Percentiles rank a stretch among this genome's conserved stretches.
Evolutionary conservation across 1,284 basidiomycete species (phyloP).

Genomic region (Leccinum subfulvum): DNA sequence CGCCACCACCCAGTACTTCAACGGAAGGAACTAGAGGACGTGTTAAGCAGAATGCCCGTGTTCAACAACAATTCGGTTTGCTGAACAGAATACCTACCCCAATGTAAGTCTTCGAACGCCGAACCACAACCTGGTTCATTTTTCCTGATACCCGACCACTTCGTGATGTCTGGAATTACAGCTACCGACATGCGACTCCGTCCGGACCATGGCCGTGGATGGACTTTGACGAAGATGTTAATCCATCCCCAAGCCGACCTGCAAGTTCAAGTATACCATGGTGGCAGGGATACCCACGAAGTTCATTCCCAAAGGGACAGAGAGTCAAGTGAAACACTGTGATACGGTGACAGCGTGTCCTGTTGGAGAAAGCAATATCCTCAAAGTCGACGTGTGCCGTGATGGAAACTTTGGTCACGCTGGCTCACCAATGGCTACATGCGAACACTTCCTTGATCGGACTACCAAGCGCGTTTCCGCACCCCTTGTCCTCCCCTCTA

Average conservation of each 20-base stretch:
- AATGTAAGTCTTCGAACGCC: slow-evolving; percentile 16
- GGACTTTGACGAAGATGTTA: slow-evolving; percentile 35
- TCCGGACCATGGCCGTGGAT: slow-evolving; percentile 36
- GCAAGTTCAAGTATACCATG: not conserved
- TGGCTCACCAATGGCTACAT: not conserved
- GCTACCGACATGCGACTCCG: slow-evolving; percentile 34
- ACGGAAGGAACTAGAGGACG: not conserved
- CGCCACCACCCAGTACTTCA: not conserved
- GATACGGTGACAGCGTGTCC: slow-evolving; percentile 32
- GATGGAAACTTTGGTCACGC: slow-evolving; percentile 36
- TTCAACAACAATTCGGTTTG: not conserved
- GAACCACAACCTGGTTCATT: not conserved
- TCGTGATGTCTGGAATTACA: slow-evolving; percentile 7
- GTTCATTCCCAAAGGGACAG: slow-evolving; percentile 52
- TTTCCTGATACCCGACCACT: not conserved
- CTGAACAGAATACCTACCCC: slow-evolving; percentile 24
- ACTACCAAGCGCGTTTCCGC: too few relatives aligned
- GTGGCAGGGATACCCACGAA: slow-evolving; percentile 52
- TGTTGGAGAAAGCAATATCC: slow-evolving; percentile 33
- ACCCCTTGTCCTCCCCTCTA: too few relatives aligned
- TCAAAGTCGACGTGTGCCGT: slow-evolving; percentile 42
- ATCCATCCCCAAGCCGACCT: not conserved
- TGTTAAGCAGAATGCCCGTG: not conserved
- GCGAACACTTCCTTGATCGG: too few relatives aligned
- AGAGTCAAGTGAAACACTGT: slow-evolving; percentile 45